Percentiles rank a stretch among this genome's conserved stretches.
phyloP scores from a whole-genome alignment of 768 basidiomycete genomes.

The Mycena kentingensis region DNA sequence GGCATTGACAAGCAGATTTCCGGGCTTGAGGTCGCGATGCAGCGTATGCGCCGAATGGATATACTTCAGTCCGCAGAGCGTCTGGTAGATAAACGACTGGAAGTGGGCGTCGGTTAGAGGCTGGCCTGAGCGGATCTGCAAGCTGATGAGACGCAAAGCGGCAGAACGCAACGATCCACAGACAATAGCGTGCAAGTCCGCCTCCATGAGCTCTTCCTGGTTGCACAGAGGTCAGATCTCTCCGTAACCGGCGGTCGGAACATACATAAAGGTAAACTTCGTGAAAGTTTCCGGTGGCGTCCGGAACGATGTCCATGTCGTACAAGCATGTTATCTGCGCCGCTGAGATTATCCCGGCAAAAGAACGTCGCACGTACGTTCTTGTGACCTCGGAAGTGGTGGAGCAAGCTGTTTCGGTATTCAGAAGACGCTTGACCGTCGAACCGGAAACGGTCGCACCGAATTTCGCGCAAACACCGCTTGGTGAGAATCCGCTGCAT shows the following conservation, averaged over 20 bases:
- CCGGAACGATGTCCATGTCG: constrained; percentile 97
- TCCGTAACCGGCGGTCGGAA: constrained; percentile 24
- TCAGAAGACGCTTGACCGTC: constrained; percentile 29
- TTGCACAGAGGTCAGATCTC: no score
- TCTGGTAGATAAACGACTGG: constrained; percentile 97
- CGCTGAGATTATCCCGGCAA: no score
- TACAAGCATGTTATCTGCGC: constrained; percentile 91
- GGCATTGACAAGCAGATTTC: constrained; percentile 94
- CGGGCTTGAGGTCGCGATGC: constrained; percentile 93
- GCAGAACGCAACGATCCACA: constrained; percentile 25
- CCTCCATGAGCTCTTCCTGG: constrained; percentile 99
- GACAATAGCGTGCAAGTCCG: constrained; percentile 99
- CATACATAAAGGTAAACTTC: constrained; percentile 92
- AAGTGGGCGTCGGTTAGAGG: constrained; percentile 92
- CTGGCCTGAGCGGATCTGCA: constrained; percentile 85
- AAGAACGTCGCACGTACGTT: no score
- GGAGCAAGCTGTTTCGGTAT: constrained; percentile 91
- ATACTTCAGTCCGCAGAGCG: constrained; percentile 96
- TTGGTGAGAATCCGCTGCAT: constrained; percentile 96
- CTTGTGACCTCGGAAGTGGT: constrained; percentile 99
- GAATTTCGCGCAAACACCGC: constrained; percentile 93
- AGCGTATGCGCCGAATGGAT: constrained; percentile 98
- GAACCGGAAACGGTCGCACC: constrained; percentile 49
- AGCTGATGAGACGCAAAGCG: constrained; percentile 13
- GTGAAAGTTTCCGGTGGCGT: constrained; percentile 88